These are phyloP conservation scores for Dictyostelium intermedium DNA, from an alignment of 78 protist species.

Conservation along the genomic window DNA sequence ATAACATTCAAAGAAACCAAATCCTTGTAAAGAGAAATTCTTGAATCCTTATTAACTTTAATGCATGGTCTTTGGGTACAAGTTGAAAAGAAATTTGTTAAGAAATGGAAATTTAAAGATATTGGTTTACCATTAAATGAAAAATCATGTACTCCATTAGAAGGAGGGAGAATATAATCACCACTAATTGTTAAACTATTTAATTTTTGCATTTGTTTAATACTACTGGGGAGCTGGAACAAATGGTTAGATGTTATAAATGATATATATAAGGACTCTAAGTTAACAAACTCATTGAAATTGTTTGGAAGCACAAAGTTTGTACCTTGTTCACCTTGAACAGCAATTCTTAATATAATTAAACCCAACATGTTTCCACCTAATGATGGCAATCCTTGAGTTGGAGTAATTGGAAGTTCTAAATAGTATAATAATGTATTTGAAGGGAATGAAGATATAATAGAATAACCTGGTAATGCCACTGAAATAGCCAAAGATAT, in stretches of 20 bases:
- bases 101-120: neutral
- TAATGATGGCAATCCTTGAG: neutral
- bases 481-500: neutral
- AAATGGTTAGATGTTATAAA: neutral
- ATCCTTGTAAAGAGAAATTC: neutral
- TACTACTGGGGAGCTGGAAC: neutral
- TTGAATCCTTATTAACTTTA: neutral
- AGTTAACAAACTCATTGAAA: neutral
- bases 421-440: neutral
- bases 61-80: constrained; percentile 2
- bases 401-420: neutral
- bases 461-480: neutral
- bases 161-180: neutral
- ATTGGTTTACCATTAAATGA: neutral
- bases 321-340: neutral
- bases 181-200: neutral
- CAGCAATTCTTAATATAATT: neutral
- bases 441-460: neutral
- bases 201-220: neutral
- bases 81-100: neutral
- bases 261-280: neutral
- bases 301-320: neutral
- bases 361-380: neutral
- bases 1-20: neutral
- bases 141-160: neutral